Evolutionary conservation across 306 rosid species (phyloP).

Genomic region (Ziziphus jujuba): DNA sequence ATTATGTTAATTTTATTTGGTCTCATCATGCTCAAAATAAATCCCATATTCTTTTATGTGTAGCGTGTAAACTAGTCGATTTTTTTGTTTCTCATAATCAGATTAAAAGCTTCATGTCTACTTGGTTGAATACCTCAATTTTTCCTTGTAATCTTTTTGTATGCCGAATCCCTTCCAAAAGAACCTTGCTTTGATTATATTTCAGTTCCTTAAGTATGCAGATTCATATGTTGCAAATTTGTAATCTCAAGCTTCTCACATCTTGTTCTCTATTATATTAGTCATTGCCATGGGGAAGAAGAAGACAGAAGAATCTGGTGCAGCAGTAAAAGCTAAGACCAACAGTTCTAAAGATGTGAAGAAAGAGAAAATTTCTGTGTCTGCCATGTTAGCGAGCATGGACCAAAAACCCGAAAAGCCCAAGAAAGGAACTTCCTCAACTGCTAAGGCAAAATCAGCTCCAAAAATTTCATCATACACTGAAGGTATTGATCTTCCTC

Average conservation of each 20-base stretch:
- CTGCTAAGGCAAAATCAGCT: constrained; percentile 39
- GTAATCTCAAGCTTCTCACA: background rate
- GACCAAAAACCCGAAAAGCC: constrained; percentile 49
- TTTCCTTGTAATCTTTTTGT: background rate
- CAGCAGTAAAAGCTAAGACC: constrained; percentile 12
- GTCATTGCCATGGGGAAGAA: constrained; percentile 25
- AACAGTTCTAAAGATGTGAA: constrained; percentile 21
- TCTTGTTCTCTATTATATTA: background rate
- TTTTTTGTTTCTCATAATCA: too few relatives aligned
- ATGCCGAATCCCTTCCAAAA: background rate
- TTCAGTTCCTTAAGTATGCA: background rate
- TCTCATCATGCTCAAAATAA: too few relatives aligned
- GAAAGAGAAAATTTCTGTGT: constrained; percentile 23
- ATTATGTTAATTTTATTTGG: too few relatives aligned
- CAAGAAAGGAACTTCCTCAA: constrained; percentile 37
- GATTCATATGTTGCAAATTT: too few relatives aligned
- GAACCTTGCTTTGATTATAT: background rate
- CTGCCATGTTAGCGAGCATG: constrained; percentile 39
- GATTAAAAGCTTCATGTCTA: too few relatives aligned
- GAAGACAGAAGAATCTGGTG: constrained; percentile 25
- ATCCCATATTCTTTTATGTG: too few relatives aligned
- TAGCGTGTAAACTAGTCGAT: too few relatives aligned
- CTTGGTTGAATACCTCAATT: background rate
- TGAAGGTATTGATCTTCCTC: constrained; percentile 60
- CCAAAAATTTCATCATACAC: constrained; percentile 45